phyloP scores from a whole-genome alignment of 768 basidiomycete genomes.

The Tylopilus intermedius region DNA sequence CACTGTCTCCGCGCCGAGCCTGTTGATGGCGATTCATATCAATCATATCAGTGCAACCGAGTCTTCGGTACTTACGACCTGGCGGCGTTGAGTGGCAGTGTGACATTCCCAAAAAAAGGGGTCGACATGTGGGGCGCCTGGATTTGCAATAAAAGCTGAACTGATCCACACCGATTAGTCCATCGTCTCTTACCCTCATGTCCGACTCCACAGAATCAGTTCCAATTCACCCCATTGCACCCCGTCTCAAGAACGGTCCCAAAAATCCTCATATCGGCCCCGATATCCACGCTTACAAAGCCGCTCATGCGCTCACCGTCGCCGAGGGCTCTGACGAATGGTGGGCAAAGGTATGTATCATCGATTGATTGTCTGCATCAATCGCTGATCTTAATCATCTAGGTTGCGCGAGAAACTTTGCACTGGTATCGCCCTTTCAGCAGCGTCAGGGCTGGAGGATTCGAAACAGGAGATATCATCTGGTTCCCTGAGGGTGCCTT shows the following conservation, averaged over 20 bases:
- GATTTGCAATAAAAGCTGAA: conserved; percentile 17
- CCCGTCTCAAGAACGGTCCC: conserved; percentile 57
- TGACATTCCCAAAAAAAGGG: conserved; percentile 12
- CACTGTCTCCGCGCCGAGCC: conserved; percentile 19
- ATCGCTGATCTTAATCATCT: background rate
- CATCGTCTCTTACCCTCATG: conserved; percentile 30
- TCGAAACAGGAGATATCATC: conserved; percentile 78
- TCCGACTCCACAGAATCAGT: conserved; percentile 32
- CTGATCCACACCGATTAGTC: background rate
- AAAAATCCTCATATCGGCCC: conserved; percentile 80
- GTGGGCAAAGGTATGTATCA: conserved; percentile 71
- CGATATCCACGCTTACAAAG: conserved; percentile 66
- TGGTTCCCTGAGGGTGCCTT: conserved; percentile 97
- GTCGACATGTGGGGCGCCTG: background rate
- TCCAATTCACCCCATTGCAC: conserved; percentile 67
- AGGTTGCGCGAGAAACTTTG: conserved; percentile 71
- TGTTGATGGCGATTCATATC: background rate
- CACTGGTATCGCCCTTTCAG: conserved; percentile 89
- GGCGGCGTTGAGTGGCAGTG: conserved; percentile 14
- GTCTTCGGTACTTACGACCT: no score
- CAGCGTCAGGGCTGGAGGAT: conserved; percentile 78
- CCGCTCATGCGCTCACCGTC: conserved; percentile 63
- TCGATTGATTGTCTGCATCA: background rate
- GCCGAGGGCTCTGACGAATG: conserved; percentile 76
- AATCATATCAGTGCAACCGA: no score